Evolutionary conservation across 345 rosid species (phyloP).

Genomic region (Salix viminalis): DNA sequence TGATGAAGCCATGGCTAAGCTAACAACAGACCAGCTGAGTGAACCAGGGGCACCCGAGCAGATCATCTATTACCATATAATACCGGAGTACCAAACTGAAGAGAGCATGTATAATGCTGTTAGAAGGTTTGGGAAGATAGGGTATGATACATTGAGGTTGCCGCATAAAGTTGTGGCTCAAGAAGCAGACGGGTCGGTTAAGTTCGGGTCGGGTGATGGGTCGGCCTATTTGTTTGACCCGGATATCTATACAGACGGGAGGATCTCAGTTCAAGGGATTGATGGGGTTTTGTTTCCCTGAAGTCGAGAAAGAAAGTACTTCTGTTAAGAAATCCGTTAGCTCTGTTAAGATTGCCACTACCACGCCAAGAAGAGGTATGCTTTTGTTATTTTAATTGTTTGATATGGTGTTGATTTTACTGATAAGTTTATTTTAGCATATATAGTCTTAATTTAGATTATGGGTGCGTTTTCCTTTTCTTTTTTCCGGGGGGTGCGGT

Average conservation of each 20-base stretch:
- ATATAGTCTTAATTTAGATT: neutral
- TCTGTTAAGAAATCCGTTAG: neutral
- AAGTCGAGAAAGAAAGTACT: conserved; percentile 38
- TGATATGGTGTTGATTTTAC: neutral
- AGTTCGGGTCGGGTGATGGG: conserved; percentile 48
- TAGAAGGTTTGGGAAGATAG: conserved; percentile 79
- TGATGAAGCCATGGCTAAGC: conserved; percentile 97
- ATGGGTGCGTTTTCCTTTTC: neutral
- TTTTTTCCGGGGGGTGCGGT: neutral
- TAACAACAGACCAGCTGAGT: conserved; percentile 83
- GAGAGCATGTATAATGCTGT: conserved; percentile 99
- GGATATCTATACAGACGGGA: conserved; percentile 85
- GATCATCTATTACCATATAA: conserved; percentile 78
- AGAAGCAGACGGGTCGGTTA: conserved; percentile 63
- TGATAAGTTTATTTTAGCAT: neutral
- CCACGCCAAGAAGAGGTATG: conserved; percentile 88
- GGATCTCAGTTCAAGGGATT: conserved; percentile 95
- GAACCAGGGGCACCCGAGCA: conserved; percentile 99
- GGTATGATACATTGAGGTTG: conserved; percentile 75
- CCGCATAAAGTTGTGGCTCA: conserved; percentile 80
- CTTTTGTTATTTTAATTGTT: neutral
- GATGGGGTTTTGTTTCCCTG: conserved; percentile 84
- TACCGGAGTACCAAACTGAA: conserved; percentile 96
- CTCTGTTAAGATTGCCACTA: conserved; percentile 47
- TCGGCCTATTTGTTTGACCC: conserved; percentile 56